Conservation (phyloP, 306 rosid species). For the Dryas octopetala region DNA sequence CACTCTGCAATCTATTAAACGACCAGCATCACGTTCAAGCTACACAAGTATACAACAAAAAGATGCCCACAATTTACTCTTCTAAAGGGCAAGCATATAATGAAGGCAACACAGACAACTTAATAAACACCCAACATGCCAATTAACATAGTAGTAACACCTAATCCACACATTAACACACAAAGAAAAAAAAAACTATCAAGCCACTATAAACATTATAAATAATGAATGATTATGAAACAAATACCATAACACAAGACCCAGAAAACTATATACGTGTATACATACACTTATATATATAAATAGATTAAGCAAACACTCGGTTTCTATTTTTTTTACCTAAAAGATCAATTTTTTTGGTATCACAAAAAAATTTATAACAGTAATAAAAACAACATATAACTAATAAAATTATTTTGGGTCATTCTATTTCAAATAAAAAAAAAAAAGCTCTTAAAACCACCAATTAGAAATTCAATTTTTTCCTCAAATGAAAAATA, state of each 20-base stretch:
- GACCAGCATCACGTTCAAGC: conserved; percentile 93
- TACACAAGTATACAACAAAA: conserved; percentile 62
- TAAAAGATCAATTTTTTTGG: too few species aligned
- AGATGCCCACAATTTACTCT: conserved; percentile 20
- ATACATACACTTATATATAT: too few species aligned
- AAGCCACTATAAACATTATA: not conserved
- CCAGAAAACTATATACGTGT: not conserved
- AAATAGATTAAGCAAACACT: not conserved
- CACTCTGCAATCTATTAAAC: conserved; percentile 79
- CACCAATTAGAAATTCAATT: too few species aligned
- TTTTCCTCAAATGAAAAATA: too few species aligned
- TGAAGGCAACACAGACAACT: not conserved
- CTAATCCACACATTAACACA: not conserved
- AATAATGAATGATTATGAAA: not conserved
- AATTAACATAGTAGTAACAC: not conserved
- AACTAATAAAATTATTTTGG: too few species aligned
- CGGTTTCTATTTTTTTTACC: not conserved
- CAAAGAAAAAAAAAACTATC: not conserved
- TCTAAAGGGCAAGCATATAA: not conserved
- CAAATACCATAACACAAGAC: not conserved
- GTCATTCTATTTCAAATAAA: too few species aligned
- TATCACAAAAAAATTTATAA: too few species aligned
- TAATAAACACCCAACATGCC: not conserved
- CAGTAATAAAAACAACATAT: not conserved
- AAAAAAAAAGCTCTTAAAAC: too few species aligned